Percentiles rank a stretch among this genome's conserved stretches.
Evolutionary conservation across 1,284 basidiomycete species (phyloP).

Genomic region (Ceratorhiza oryzae-sativae): DNA sequence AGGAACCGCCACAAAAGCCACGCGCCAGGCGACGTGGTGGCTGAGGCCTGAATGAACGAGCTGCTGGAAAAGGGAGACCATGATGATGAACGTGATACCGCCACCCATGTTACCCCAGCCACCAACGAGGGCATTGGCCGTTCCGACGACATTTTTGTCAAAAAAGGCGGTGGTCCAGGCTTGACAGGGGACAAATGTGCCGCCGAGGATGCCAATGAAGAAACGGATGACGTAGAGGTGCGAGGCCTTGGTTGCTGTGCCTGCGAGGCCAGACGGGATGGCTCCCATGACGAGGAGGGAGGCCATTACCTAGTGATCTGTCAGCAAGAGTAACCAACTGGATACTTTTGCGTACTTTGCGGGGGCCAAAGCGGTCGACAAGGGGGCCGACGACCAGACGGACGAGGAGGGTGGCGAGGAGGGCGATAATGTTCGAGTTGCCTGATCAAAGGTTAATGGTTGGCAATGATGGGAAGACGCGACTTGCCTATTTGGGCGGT

Average conservation of each 20-base stretch:
- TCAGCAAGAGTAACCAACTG: not conserved
- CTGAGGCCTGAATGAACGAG: slow-evolving; percentile 55
- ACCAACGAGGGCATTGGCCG: slow-evolving; percentile 59
- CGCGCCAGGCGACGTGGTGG: slow-evolving; percentile 62
- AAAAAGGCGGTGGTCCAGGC: slow-evolving; percentile 69
- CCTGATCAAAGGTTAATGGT: slow-evolving; percentile 45
- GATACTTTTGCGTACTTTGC: slow-evolving; percentile 55
- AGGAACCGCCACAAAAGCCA: slow-evolving; percentile 64
- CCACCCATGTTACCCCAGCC: slow-evolving; percentile 63
- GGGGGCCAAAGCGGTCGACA: slow-evolving; percentile 65
- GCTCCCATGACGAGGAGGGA: slow-evolving; percentile 64
- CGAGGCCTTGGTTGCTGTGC: slow-evolving; percentile 56
- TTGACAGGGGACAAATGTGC: slow-evolving; percentile 64
- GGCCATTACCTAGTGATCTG: slow-evolving; percentile 55
- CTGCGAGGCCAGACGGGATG: slow-evolving; percentile 69
- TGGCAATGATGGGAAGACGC: slow-evolving; percentile 22
- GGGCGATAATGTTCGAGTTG: slow-evolving; percentile 67
- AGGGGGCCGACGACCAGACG: slow-evolving; percentile 63
- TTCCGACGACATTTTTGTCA: slow-evolving; percentile 66
- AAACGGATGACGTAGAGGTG: slow-evolving; percentile 62
- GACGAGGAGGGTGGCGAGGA: slow-evolving; percentile 64
- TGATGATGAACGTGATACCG: slow-evolving; percentile 65
- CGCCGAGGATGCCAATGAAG: slow-evolving; percentile 65
- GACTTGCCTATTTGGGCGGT: slow-evolving; percentile 54
- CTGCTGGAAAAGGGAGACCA: slow-evolving; percentile 63